Base-by-base conservation (phyloP, 2,329 filamentous ascomycete species). In the Basipetospora sp. region DNA sequence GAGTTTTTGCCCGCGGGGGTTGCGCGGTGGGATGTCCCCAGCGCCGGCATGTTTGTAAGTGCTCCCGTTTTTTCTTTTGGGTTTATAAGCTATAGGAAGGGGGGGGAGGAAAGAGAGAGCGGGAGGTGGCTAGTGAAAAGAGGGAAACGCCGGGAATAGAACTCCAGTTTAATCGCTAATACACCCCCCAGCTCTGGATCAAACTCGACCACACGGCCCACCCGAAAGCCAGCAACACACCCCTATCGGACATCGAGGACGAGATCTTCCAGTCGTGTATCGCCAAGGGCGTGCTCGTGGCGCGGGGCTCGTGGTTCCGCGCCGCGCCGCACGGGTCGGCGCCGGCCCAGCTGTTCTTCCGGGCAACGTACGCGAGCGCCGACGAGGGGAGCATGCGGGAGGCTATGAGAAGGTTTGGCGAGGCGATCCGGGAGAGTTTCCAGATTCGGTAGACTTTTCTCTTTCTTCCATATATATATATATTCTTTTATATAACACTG, bases 21-120 rank as follows among this genome's bases (percentile, higher is more conserved):
- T 25, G 80, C 85, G 14, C 75, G 67, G 55, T 96, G 87, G 86
- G 71, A 64, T 18, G 71, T 82, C 1, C 87, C 88, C 1, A 71
- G 69, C 41, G 84, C 87, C 1, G 88, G 88, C 53, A 98, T 98
- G 90, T 98, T 98, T 71, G 80, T 84, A 59, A 68, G 79, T 75
- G 27, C n/a, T 15, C 10, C 25, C 16, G n/a, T n/a, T n/a, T n/a
- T n/a, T n/a, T n/a, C n/a, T n/a, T n/a, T n/a, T n/a, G n/a, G n/a
- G n/a, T n/a, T n/a, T n/a, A n/a, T n/a, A n/a, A n/a, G n/a, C n/a
- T n/a, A n/a, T n/a, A n/a, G n/a, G n/a, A n/a, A n/a, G n/a, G n/a
- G n/a, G n/a, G n/a, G n/a, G n/a, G n/a, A n/a, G n/a, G n/a, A n/a
- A n/a, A n/a, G n/a, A n/a, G n/a, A n/a, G n/a, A n/a, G n/a, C n/a